Evolutionary conservation across 2,329 filamentous ascomycete species (phyloP), one percentile per base, ranked within the genome.

Genomic region (Xylaria sp.): DNA sequence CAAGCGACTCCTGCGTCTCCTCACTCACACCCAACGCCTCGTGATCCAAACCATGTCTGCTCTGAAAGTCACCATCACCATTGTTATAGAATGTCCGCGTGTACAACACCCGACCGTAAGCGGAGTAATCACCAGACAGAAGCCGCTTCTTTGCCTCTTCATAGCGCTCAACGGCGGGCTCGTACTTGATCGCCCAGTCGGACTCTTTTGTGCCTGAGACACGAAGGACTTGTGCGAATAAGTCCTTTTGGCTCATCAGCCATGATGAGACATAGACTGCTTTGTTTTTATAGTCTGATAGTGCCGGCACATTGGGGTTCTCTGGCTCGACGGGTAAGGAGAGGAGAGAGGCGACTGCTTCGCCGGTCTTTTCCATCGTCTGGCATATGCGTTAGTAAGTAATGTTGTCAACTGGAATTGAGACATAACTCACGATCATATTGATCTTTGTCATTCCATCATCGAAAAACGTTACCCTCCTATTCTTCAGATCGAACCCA

Each of bases 211-310:
- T 83, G 0, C 79, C 79, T 0, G 82, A 81, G 3, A 85, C 85
- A 0, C 81, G 79, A 66, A 85, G 78, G 10, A 86, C 72, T n/a
- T 79, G 80, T 46, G 81, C 79, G 57, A 90, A 78, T 76, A 90
- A 89, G 8, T 90, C 86, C 9, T 78, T 77, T 70, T 90, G 87
- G 60, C 73, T 83, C 61, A 85, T 65, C 9, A 74, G 70, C 73
- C 88, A 89, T 61, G 81, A 85, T 6, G 75, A 77, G 9, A 86
- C 65, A 65, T 78, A 83, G 1, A 87, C 67, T 0, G 67, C 63
- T 54, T 78, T 76, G 70, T 86, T 83, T 2, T 74, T 71, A 65
- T 76, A 84, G 39, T 70, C 63, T 6, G 74, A 75, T 7, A 85
- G 59, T 7, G 75, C 75, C 1, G 72, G 70, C 5, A 64, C 67